Percentiles rank a stretch among this genome's conserved stretches.
phyloP scores from a whole-genome alignment of 2,329 filamentous ascomycete species.

The Monosporascus ibericus region DNA sequence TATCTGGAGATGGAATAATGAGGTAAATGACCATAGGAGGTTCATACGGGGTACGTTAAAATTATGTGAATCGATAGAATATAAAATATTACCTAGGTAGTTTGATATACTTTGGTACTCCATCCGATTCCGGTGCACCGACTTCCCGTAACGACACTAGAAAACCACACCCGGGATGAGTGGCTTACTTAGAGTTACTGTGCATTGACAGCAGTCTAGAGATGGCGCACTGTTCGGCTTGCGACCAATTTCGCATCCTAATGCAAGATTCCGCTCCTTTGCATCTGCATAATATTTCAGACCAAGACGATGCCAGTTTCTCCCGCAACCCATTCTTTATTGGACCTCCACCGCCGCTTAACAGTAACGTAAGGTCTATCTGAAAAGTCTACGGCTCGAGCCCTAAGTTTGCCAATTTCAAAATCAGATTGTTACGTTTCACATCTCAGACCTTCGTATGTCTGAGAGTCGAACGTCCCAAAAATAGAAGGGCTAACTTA shows the following conservation, averaged over 20 bases:
- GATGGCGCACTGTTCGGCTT: conserved; percentile 17
- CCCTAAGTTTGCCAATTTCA: neutral
- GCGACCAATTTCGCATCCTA: conserved; percentile 23
- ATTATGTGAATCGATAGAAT: no score
- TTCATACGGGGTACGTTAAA: no score
- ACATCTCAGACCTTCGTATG: no score
- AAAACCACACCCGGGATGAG: neutral
- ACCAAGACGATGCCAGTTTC: conserved; percentile 17
- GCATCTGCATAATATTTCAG: conserved; percentile 11
- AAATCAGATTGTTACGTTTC: no score
- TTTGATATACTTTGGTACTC: neutral
- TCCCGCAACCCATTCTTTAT: neutral
- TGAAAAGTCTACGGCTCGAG: no score
- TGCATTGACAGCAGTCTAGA: conserved; percentile 8
- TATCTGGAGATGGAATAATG: no score
- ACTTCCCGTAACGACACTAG: neutral
- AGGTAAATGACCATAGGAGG: no score
- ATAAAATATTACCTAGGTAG: no score
- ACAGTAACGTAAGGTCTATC: no score
- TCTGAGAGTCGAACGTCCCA: no score
- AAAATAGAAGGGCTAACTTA: no score
- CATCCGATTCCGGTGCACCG: neutral
- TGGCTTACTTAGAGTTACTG: neutral
- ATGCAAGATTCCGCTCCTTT: conserved; percentile 28
- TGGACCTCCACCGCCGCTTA: no score